Conservation (phyloP, 768 basidiomycete species). For the Boletus edulis region DNA sequence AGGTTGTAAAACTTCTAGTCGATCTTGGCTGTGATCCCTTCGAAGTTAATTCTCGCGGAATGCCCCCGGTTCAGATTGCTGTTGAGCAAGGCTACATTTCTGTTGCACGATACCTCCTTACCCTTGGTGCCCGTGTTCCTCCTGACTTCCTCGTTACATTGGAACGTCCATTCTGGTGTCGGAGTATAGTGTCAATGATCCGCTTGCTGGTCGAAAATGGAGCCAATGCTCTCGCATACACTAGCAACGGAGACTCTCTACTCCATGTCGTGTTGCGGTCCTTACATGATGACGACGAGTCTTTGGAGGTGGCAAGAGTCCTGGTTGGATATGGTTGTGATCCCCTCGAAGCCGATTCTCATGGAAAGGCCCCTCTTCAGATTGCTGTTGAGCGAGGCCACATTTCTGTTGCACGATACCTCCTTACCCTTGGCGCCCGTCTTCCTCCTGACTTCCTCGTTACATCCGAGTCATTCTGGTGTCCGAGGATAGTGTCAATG, state of each 20-base stretch:
- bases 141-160: no score
- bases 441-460: not conserved
- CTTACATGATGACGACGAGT: not conserved
- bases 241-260: not conserved
- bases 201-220: not conserved
- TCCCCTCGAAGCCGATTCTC: not conserved
- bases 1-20: no score
- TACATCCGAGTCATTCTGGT: no score
- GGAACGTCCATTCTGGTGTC: not conserved
- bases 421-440: not conserved
- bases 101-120: not conserved
- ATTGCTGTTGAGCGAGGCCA: not conserved
- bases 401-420: not conserved
- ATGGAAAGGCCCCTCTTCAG: not conserved
- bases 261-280: not conserved
- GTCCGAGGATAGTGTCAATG: no score
- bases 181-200: not conserved
- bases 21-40: no score
- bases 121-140: no score
- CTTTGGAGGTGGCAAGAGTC: not conserved
- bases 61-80: no score
- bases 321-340: not conserved
- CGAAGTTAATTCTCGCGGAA: no score
- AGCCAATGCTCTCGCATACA: not conserved
- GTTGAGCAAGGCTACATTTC: no score